Evolutionary conservation across 73 alveolate species (phyloP), one percentile per base, ranked within the genome.

Genomic region (Paramecium tetraurelia): DNA sequence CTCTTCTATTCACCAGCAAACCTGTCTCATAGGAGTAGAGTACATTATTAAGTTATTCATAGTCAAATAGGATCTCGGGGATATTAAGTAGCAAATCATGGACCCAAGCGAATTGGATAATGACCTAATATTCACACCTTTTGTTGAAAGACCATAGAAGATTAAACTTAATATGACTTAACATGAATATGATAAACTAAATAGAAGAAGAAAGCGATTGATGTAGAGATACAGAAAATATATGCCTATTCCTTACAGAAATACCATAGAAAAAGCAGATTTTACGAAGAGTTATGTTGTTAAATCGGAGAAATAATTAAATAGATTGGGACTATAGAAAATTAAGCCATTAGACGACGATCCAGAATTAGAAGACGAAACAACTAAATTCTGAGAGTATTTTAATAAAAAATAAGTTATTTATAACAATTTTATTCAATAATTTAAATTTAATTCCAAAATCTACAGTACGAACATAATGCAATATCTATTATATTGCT

Each of bases 341-440:
- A 48, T 44, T 22, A 48, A 41, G 16, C 90, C 90, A 40, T 21
- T 31, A 22, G 90, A 80, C 48, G 90, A 80, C 48, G 90, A 40
- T 41, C 90, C 90, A 31, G 90, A 80, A 43, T 18, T 80, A 24
- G 90, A 80, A 40, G 90, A 80, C 33, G 90, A 80, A 38, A 72
- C 36, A 21, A 33, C 46, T 14, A 72, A 72, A 20, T 36, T 72
- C 59, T 72, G 86, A 72, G 69, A 53, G 69, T 53, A 53, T 53
- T 18, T 53, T 18, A 53, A 16, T 18, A 53, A 53, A 18, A 53
- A 1, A n/a, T n/a, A 53, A 4, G 21, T 53, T 53, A 53, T 53
- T 53, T 53, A 53, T 53, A 53, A 50, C 31, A 27, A 27, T 27
- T 27, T 27, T 27, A 27, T 27, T 27, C 31, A 27, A 27, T 27